Conservation (phyloP, 441 rosid genomes). For the Euphorbia schlechtendalii region DNA sequence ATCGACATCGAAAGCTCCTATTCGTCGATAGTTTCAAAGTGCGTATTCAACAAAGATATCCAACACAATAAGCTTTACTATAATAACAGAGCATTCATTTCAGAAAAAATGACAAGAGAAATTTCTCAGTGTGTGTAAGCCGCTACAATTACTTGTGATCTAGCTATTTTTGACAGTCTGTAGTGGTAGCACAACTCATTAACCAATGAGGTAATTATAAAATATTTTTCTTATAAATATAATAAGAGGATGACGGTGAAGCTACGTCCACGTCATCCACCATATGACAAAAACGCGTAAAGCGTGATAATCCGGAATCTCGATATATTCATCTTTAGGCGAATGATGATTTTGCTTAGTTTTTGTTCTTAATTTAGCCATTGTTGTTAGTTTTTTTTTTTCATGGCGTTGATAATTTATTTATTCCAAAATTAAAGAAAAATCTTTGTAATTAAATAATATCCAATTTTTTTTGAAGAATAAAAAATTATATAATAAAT, state of each 20-base stretch:
- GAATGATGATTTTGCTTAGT: neutral
- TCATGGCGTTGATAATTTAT: too few species aligned
- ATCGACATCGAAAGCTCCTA: conserved; percentile 23
- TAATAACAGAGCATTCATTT: neutral
- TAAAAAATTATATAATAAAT: too few species aligned
- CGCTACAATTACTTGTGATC: neutral
- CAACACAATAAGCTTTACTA: neutral
- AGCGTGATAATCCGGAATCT: conserved; percentile 45
- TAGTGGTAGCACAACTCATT: too few species aligned
- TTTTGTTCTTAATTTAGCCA: too few species aligned
- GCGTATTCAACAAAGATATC: conserved; percentile 9
- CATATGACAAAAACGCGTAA: conserved; percentile 41
- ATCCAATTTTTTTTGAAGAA: too few species aligned
- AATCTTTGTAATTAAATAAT: too few species aligned
- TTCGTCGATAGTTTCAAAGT: conserved; percentile 28
- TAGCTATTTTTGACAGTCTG: conserved; percentile 17
- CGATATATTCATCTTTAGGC: conserved; percentile 22
- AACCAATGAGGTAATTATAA: neutral
- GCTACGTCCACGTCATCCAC: conserved; percentile 49
- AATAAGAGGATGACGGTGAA: conserved; percentile 35
- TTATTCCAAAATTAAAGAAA: too few species aligned
- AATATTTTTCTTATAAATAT: neutral
- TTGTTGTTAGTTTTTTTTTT: too few species aligned
- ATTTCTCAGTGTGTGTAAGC: neutral
- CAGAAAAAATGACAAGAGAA: neutral